Conservation (phyloP, 768 basidiomycete species). For the Rhodotorula taiwanensis region DNA sequence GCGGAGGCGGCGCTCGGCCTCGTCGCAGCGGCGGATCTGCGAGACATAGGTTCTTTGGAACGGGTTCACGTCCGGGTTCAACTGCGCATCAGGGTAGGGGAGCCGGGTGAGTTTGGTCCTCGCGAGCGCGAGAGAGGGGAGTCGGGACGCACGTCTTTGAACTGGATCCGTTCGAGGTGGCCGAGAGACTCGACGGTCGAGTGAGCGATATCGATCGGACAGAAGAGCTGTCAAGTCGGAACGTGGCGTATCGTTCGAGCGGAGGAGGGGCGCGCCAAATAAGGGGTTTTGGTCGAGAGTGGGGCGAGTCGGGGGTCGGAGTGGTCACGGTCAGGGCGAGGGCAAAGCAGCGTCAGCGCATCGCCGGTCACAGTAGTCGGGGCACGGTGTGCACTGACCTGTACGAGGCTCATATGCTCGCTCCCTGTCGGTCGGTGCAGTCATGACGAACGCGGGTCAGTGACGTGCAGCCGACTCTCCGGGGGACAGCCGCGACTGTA, state of each 20-base stretch:
- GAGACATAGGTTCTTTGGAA: slow-evolving; percentile 98
- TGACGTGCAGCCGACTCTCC: too few species aligned
- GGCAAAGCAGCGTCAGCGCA: too few species aligned
- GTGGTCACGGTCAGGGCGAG: too few species aligned
- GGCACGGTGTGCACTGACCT: slow-evolving; percentile 7
- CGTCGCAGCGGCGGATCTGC: slow-evolving; percentile 60
- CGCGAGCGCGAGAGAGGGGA: slow-evolving; percentile 8
- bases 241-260: not conserved
- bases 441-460: slow-evolving; percentile 1
- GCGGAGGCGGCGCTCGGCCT: slow-evolving; percentile 82
- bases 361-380: too few species aligned
- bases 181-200: slow-evolving; percentile 92
- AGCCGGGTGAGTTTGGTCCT: not conserved
- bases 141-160: slow-evolving; percentile 72
- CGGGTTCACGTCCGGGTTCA: slow-evolving; percentile 89
- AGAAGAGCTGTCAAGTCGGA: slow-evolving; percentile 66
- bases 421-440: slow-evolving; percentile 12
- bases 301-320: too few species aligned
- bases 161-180: slow-evolving; percentile 90
- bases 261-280: not conserved
- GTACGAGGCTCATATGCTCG: slow-evolving; percentile 36
- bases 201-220: slow-evolving; percentile 94
- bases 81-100: slow-evolving; percentile 49
- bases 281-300: too few species aligned
- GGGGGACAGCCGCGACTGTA: not conserved